Conservation (phyloP, 2,329 filamentous ascomycete genomes). For the Alternaria sp. region DNA sequence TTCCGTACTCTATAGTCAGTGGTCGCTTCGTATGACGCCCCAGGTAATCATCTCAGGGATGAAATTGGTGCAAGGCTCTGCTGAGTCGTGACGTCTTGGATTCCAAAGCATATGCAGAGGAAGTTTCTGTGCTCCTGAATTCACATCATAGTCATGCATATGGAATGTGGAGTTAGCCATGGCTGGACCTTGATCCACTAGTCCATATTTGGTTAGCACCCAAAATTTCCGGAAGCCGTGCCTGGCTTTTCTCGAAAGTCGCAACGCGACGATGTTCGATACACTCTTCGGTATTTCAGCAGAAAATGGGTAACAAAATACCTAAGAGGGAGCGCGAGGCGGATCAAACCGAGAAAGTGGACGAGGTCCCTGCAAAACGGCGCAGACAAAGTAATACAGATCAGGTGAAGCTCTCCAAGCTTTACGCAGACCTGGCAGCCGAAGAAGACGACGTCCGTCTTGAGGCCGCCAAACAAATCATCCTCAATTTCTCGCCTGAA, state of each 20-base stretch:
- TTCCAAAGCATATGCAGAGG: background rate
- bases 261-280: constrained; percentile 13
- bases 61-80: background rate
- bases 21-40: background rate
- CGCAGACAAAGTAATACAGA: constrained; percentile 51
- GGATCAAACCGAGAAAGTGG: constrained; percentile 24
- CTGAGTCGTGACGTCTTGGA: background rate
- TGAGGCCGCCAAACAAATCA: constrained; percentile 56
- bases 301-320: constrained; percentile 38
- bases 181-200: constrained; percentile 8
- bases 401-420: constrained; percentile 55
- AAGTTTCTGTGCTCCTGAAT: background rate
- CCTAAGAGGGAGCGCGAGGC: constrained; percentile 42
- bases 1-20: background rate
- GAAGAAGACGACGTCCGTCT: constrained; percentile 56
- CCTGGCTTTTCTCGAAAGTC: constrained; percentile 18
- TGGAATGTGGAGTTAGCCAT: background rate
- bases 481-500: constrained; percentile 53
- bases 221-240: constrained; percentile 20
- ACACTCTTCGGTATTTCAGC: constrained; percentile 4
- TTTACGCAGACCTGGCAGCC: constrained; percentile 59
- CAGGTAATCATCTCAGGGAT: background rate
- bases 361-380: constrained; percentile 41
- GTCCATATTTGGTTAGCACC: constrained; percentile 12
- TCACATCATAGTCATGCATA: no score